Evolutionary conservation across 2,329 filamentous ascomycete species (phyloP), one percentile per base, ranked within the genome.

Genomic region (Rutstroemia sydowiana): DNA sequence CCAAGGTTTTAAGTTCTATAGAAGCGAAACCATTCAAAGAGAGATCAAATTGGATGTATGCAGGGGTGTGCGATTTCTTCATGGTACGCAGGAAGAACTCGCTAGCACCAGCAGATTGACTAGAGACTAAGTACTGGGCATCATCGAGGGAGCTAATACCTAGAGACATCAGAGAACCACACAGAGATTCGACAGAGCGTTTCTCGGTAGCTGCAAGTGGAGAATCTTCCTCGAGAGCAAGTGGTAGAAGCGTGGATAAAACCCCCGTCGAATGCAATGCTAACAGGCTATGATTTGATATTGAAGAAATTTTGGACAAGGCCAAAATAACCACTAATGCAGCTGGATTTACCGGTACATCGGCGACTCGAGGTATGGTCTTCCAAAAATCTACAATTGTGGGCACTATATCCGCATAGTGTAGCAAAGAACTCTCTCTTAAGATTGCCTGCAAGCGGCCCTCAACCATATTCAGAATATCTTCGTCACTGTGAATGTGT

Each of bases 41-140:
- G 20, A 98, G 75, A 66, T 98, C 93, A 68, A 98, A 97, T 61
- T 97, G 90, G 59, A 98, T 86, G 66, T 88, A 91, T 0, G 91
- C 81, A 5, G 93, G 89, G 13, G 82, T 80, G 58, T 85, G 83
- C 54, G 92, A 89, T 45, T 76, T 76, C 57, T 83, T 82, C 58
- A 95, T 80, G 65, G 87, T 85, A 48, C 82, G 77, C 18, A 95
- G 73, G 6, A 88, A 73, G 63, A 95, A 93, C 45, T 85, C 79
- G 11, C 87, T 77, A 0, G 79, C 75, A 44, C 72, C 70, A 6
- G 75, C 60, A 2, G 77, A 75, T 8, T 76, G 69, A 26, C 72
- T 74, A 11, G 75, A 73, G 34, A 84, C 67, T 28, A 98, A 75
- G 55, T 85, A 82, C 62, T 91, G 84, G 14, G 88, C 88, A 71